Evolutionary conservation across 495 filamentous ascomycete species (phyloP).

Genomic region (Aspergillus coremiiformis): DNA sequence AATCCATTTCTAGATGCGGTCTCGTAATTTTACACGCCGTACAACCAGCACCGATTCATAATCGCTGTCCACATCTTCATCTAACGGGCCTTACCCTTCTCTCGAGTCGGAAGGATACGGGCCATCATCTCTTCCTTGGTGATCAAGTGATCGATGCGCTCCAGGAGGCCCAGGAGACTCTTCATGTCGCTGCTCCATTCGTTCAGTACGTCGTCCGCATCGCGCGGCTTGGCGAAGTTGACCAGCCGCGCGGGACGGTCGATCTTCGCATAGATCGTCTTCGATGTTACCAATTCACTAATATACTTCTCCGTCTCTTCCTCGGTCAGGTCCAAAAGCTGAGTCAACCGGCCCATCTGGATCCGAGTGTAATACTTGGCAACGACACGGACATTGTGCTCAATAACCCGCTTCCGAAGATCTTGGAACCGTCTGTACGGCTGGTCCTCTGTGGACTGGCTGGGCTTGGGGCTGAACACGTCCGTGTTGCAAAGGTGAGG

Average conservation of each 20-base stretch:
- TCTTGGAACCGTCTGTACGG: conserved; percentile 82
- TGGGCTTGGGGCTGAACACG: conserved; percentile 59
- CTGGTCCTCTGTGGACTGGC: conserved; percentile 62
- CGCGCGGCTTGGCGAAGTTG: conserved; percentile 85
- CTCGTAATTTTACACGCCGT: conserved; percentile 32
- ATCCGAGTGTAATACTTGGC: conserved; percentile 99
- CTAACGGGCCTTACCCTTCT: conserved; percentile 44
- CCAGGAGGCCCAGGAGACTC: conserved; percentile 82
- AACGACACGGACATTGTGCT: conserved; percentile 95
- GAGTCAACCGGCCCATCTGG: conserved; percentile 76
- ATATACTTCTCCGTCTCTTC: conserved; percentile 98
- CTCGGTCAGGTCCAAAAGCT: conserved; percentile 83
- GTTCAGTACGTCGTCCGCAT: conserved; percentile 95
- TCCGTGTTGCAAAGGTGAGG: conserved; percentile 85
- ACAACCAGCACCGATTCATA: conserved; percentile 13
- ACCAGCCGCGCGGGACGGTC: conserved; percentile 88
- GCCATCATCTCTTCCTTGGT: conserved; percentile 99
- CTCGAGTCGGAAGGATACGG: conserved; percentile 69
- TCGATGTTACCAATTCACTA: conserved; percentile 85
- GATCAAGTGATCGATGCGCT: conserved; percentile 95
- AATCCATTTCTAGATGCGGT: conserved; percentile 24
- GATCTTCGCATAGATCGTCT: conserved; percentile 97
- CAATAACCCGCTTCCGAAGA: conserved; percentile 93
- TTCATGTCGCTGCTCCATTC: conserved; percentile 99
- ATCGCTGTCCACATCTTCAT: not conserved